Base-by-base conservation (phyloP, 441 rosid genomes). In the Omphalea diandra region DNA sequence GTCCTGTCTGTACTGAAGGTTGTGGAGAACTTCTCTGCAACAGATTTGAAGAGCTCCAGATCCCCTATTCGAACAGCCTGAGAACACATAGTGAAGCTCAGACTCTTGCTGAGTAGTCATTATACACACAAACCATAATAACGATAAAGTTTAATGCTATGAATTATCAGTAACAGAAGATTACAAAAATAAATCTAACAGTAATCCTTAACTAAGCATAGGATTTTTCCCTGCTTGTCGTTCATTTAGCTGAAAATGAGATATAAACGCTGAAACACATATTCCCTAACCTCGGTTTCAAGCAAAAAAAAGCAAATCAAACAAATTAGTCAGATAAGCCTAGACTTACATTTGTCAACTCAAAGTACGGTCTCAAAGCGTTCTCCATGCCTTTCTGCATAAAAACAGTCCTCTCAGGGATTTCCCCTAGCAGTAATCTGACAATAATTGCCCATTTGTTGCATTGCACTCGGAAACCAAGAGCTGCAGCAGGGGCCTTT, bases 11-110 rank as follows among this genome's bases (percentile, higher is more conserved):
- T 40, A 58, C 73, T 81, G 81, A 89, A 89, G 55, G 86, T 82
- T 36, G 73, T 52, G 4, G 90, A 78, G 77, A 87, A 89, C 78
- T 89, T 87, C 67, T 89, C 95, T 33, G 95, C 95, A 57, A 86
- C 90, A 33, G 87, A 75, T 71, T 80, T 83, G 24, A 87, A 89
- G 66, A 87, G 90, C 85, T 86, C 95, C 78, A 89, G 79, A 70
- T 89, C 95, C 4, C 95, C 92, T 50, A 89, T 84, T 58, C 89
- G 80, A 17, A 89, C 95, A 73, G 95, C 95, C 92, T 89, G 92
- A 49, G 73, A 61, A 31, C n/a, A 65, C 5, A 63, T 10, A 59
- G 29, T 47, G 38, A 65, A 40, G 18, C 47, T 35, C 73, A 32
- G 31, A n/a, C 2, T 20, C 7, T n/a, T n/a, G n/a, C 32, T 18